Conservation (phyloP, 2,329 filamentous ascomycete species). For the Clonostachys rosea region DNA sequence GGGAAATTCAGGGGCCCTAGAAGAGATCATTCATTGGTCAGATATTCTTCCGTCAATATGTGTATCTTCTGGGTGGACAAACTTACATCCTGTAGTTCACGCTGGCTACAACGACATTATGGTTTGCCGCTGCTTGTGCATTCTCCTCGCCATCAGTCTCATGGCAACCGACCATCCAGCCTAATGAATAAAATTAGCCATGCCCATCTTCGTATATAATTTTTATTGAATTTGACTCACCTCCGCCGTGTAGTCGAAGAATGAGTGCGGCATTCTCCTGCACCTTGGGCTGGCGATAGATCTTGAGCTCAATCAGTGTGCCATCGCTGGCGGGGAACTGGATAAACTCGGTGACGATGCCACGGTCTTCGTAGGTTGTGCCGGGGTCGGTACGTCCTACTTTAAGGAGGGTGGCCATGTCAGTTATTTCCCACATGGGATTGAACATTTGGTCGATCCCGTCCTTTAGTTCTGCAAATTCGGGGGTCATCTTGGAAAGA, state of each 20-base stretch:
- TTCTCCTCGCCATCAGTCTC: conserved; percentile 14
- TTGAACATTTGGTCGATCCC: conserved; percentile 1
- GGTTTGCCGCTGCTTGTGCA: conserved; percentile 8
- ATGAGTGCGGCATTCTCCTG: conserved; percentile 8
- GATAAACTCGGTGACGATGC: conserved; percentile 7
- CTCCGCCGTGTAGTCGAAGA: conserved; percentile 15
- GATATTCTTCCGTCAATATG: not conserved
- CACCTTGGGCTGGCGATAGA: conserved; percentile 8
- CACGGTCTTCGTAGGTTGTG: conserved; percentile 8
- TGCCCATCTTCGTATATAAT: not conserved
- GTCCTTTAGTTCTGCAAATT: not conserved
- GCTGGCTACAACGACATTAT: conserved; percentile 12
- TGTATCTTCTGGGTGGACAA: not conserved
- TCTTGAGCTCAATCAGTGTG: conserved; percentile 7
- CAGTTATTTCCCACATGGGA: not conserved
- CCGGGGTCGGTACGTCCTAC: conserved; percentile 2
- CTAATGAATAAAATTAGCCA: not conserved
- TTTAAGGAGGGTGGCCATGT: conserved; percentile 3
- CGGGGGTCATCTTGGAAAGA: conserved; percentile 5
- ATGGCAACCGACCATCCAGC: conserved; percentile 13
- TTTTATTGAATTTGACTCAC: conserved; percentile 3
- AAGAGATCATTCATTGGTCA: not conserved
- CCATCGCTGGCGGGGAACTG: conserved; percentile 10
- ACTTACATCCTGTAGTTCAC: conserved; percentile 12
- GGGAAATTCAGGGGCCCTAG: conserved; percentile 11